phyloP scores from a whole-genome alignment of 2,329 filamentous ascomycete species.

The Dothiorella sarmentorum region DNA sequence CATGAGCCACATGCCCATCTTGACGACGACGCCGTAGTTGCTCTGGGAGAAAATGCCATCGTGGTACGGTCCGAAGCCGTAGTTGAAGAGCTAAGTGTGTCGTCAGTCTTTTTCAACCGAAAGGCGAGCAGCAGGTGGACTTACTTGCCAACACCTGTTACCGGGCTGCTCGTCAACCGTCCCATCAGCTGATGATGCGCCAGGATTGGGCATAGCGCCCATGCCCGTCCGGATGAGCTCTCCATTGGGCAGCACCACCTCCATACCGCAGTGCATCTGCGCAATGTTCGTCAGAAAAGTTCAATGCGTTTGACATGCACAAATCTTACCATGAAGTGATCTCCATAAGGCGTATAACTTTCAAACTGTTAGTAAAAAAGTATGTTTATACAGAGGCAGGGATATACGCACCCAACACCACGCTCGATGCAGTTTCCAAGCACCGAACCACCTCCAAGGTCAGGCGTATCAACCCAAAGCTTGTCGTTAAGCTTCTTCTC shows the following conservation, averaged over 20 bases:
- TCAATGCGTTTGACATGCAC: slow-evolving; percentile 29
- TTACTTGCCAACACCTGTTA: slow-evolving; percentile 26
- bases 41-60: slow-evolving; percentile 38
- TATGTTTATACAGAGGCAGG: too few species aligned
- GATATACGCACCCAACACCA: too few species aligned
- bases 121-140: background rate
- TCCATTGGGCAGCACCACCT: slow-evolving; percentile 43
- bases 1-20: slow-evolving; percentile 56
- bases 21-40: slow-evolving; percentile 38
- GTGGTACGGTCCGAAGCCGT: slow-evolving; percentile 37
- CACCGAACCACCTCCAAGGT: slow-evolving; percentile 34
- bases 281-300: background rate
- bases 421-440: slow-evolving; percentile 35
- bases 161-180: slow-evolving; percentile 20
- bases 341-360: slow-evolving; percentile 35
- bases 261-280: slow-evolving; percentile 32
- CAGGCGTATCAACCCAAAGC: slow-evolving; percentile 45
- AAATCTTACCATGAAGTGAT: slow-evolving; percentile 42
- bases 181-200: slow-evolving; percentile 3
- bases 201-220: slow-evolving; percentile 35
- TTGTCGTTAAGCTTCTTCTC: slow-evolving; percentile 26
- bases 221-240: slow-evolving; percentile 41
- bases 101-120: background rate
- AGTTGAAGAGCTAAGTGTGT: slow-evolving; percentile 28
- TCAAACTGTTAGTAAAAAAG: too few species aligned